Evolutionary conservation across 306 rosid species (phyloP), one percentile per base, ranked within the genome.

Genomic region (Erythrophleum fordii): DNA sequence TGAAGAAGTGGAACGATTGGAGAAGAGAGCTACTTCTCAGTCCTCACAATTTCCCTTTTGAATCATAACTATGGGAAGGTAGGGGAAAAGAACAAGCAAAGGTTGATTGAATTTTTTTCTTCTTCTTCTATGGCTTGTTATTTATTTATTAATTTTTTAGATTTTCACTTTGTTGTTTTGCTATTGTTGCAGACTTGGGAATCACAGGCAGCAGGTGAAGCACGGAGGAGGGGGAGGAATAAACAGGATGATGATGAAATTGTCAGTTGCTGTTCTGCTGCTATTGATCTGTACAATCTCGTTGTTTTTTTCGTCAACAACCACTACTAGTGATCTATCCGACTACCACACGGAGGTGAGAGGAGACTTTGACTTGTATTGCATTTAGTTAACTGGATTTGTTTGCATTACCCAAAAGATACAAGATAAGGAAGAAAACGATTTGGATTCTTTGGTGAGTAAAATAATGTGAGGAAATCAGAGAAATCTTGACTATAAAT

Each of bases 221-320:
- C 66, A 59, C 5, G 66, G 37, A 23, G 66, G 66, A 59, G 66
- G 66, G n/a, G 66, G 66, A 59, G 66, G 66, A 59, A 59, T 59
- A 59, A 26, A 17, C 18, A 59, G 66, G 66, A 59, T 59, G 66
- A 25, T 59, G n/a, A 26, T 59, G 28, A 25, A 25, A 37, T 26
- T 59, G 37, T 25, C 66, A 26, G 66, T 26, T 23, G 35, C 31
- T 59, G 37, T 59, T 26, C n/a, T 26, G 37, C 37, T 59, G 37
- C 9, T 26, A 59, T 1, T 59, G 37, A 59, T 59, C 4, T 59
- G 66, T 59, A 59, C 66, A 26, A 16, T 26, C 37, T 59, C 66
- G 3, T 59, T 59, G 35, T 12, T 59, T 37, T 59, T 59, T 9
- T 59, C 66, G 12, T 59, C 66, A 25, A 59, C 17, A 12, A 26